phyloP scores from a whole-genome alignment of 352 stramenopile genomes.

The Pythium aristosporum region DNA sequence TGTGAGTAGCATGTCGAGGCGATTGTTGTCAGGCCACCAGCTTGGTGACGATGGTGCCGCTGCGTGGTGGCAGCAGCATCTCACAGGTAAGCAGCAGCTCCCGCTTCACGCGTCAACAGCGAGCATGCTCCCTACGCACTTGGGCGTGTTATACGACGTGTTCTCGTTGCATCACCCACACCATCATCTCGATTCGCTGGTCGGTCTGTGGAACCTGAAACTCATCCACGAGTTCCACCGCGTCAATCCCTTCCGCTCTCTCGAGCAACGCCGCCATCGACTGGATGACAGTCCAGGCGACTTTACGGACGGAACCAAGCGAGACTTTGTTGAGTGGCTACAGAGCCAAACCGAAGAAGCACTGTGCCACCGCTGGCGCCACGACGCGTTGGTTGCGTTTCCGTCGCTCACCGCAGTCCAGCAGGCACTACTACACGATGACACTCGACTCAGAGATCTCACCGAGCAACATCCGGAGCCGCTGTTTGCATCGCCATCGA shows the following conservation, averaged over 20 bases:
- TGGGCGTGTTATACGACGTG: constrained; percentile 57
- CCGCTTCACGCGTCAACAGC: constrained; percentile 17
- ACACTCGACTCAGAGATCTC: not conserved
- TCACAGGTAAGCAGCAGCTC: constrained; percentile 29
- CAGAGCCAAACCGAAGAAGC: constrained; percentile 21
- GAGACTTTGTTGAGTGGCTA: constrained; percentile 27
- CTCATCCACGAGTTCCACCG: constrained; percentile 35
- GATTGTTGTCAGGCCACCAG: not conserved
- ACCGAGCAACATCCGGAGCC: not conserved
- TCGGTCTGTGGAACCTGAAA: constrained; percentile 45
- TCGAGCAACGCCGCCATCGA: not conserved
- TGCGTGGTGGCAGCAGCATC: constrained; percentile 32
- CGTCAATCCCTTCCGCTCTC: constrained; percentile 15
- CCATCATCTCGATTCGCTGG: constrained; percentile 30
- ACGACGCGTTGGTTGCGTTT: constrained; percentile 10
- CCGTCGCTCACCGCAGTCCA: constrained; percentile 20
- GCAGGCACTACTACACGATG: constrained; percentile 7
- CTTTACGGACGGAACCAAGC: constrained; percentile 6
- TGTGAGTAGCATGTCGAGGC: not conserved
- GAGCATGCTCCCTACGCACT: constrained; percentile 24
- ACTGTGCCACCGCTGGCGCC: constrained; percentile 22
- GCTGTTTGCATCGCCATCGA: not conserved
- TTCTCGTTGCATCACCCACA: constrained; percentile 48
- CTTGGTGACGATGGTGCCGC: constrained; percentile 8
- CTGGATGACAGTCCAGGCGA: not conserved